These are phyloP conservation scores for Nicotiana obtusifolia DNA, from an alignment of 257 asterid genomes.

Conservation along the genomic window DNA sequence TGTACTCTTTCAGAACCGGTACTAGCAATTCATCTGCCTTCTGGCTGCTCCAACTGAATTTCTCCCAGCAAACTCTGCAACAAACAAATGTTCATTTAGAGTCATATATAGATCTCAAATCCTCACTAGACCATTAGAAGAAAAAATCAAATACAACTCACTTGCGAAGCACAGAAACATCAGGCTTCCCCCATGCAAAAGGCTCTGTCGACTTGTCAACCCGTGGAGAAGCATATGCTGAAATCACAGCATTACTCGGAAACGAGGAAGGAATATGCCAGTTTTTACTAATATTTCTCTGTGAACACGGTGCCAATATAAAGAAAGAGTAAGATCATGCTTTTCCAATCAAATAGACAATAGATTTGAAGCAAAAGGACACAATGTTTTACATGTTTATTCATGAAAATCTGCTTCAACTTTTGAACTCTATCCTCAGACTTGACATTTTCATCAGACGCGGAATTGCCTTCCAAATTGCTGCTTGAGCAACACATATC, in stretches of 20 bases:
- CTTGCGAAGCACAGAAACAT: conserved; percentile 84
- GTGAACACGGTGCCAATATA: conserved; percentile 16
- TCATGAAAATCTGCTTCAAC: conserved; percentile 66
- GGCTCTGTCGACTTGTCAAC: conserved; percentile 85
- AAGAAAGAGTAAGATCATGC: conserved; percentile 10
- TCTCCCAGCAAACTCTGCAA: conserved; percentile 88
- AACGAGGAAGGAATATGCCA: conserved; percentile 87
- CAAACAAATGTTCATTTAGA: neutral
- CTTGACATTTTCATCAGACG: conserved; percentile 19
- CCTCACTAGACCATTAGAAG: neutral
- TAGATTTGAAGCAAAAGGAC: conserved; percentile 7
- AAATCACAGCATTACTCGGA: conserved; percentile 83
- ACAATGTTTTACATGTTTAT: conserved; percentile 58
- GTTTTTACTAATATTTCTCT: conserved; percentile 97
- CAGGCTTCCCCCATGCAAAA: conserved; percentile 93
- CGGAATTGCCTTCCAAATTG: conserved; percentile 22
- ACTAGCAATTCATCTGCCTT: conserved; percentile 82
- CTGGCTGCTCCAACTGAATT: conserved; percentile 70
- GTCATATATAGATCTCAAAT: neutral
- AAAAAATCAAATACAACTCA: conserved; percentile 29
- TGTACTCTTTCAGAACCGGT: conserved; percentile 84
- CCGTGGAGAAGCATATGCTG: conserved; percentile 85
- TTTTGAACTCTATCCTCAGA: conserved; percentile 31
- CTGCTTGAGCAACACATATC: conserved; percentile 19
- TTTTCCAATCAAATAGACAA: conserved; percentile 6